Evolutionary conservation across 2,329 filamentous ascomycete genomes (phyloP).

Genomic region (Xylaria sp.): DNA sequence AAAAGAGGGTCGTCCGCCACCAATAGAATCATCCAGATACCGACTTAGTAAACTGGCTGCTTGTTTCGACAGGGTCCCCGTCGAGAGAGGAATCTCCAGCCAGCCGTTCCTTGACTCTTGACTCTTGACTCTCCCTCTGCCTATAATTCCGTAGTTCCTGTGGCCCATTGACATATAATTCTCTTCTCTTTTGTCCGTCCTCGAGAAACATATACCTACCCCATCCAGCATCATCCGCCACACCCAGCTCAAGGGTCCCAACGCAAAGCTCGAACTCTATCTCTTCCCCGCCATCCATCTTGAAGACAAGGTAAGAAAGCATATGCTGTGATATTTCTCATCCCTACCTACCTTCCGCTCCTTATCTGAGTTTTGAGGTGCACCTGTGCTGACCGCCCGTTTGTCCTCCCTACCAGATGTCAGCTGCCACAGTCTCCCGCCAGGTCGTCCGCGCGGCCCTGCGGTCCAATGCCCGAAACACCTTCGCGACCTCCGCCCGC

Average conservation of each 20-base stretch:
- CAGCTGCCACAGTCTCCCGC: slow-evolving; percentile 49
- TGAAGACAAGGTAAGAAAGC: not conserved
- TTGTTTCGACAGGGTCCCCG: not conserved
- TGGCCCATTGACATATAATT: no score
- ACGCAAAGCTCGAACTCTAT: no score
- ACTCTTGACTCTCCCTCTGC: no score
- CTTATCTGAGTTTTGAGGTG: not conserved
- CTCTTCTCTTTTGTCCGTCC: no score
- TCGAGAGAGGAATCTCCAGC: no score
- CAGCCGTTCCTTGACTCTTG: not conserved
- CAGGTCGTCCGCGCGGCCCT: slow-evolving; percentile 61
- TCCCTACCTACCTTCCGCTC: not conserved
- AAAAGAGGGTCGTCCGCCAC: not conserved
- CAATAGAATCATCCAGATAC: not conserved
- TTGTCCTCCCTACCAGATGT: slow-evolving; percentile 44
- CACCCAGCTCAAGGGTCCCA: no score
- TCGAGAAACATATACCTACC: no score
- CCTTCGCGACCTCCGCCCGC: slow-evolving; percentile 62
- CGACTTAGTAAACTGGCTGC: not conserved
- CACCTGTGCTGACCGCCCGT: not conserved
- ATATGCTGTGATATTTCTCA: not conserved
- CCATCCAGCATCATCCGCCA: no score
- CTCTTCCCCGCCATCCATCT: no score
- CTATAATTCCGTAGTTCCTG: no score
- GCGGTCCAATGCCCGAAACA: slow-evolving; percentile 60